phyloP scores from a whole-genome alignment of 495 filamentous ascomycete genomes.

The Copromyces sp. region DNA sequence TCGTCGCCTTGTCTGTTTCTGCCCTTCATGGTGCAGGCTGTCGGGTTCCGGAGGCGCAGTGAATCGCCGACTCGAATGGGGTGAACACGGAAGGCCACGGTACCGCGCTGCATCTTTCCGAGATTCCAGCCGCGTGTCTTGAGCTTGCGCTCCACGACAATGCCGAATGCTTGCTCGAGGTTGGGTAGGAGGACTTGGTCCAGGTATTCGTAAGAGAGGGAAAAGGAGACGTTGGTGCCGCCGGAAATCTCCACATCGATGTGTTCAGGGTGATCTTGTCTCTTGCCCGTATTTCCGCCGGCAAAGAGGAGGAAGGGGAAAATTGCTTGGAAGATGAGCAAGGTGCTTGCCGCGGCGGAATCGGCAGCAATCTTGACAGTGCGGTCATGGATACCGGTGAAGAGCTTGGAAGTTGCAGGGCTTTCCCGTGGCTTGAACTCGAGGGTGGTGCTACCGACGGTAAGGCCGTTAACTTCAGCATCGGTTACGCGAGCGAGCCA shows the following conservation, averaged over 20 bases:
- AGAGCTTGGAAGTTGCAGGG: conserved; percentile 24
- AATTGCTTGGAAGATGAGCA: conserved; percentile 73
- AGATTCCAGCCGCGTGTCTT: conserved; percentile 57
- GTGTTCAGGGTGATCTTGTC: conserved; percentile 13
- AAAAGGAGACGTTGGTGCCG: conserved; percentile 66
- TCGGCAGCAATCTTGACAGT: conserved; percentile 35
- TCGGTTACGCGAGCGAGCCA: conserved; percentile 55
- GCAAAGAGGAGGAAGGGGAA: conserved; percentile 66
- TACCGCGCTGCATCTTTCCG: conserved; percentile 47
- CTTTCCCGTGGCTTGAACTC: conserved; percentile 38
- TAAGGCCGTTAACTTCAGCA: conserved; percentile 46
- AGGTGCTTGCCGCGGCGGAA: conserved; percentile 40
- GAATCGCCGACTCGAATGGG: conserved; percentile 35
- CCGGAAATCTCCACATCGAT: conserved; percentile 56
- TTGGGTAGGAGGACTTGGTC: conserved; percentile 64
- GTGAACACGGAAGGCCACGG: conserved; percentile 47
- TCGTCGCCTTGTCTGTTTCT: conserved; percentile 9
- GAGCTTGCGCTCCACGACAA: conserved; percentile 44
- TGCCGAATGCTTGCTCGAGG: conserved; percentile 52
- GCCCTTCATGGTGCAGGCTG: neutral
- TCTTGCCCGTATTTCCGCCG: conserved; percentile 21
- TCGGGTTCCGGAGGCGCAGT: conserved; percentile 39
- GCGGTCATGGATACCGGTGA: conserved; percentile 9
- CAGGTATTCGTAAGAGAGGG: conserved; percentile 68
- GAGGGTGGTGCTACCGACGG: conserved; percentile 43